These are phyloP conservation scores for Thelonectria discophora DNA, from an alignment of 2,329 filamentous ascomycete genomes.

Conservation along the genomic window DNA sequence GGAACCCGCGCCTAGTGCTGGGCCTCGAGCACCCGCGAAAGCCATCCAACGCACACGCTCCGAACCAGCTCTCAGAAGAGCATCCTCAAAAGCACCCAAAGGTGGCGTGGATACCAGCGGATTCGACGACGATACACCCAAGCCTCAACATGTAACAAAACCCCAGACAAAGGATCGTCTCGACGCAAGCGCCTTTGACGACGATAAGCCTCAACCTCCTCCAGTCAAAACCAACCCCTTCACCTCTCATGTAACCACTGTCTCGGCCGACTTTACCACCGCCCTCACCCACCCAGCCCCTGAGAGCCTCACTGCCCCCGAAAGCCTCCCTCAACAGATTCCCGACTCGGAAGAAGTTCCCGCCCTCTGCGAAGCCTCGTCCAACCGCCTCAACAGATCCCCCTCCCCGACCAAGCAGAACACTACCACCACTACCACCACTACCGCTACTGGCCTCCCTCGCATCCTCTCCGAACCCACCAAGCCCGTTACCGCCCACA, in stretches of 20 bases:
- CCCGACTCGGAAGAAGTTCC: slow-evolving; percentile 35
- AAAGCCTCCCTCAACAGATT: slow-evolving; percentile 37
- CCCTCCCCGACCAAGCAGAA: slow-evolving; percentile 45
- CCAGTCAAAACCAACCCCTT: background rate
- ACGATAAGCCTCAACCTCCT: slow-evolving; percentile 33
- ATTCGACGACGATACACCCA: slow-evolving; percentile 48
- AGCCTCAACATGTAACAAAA: background rate
- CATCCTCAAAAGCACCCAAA: slow-evolving; percentile 23
- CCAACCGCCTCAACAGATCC: slow-evolving; percentile 54
- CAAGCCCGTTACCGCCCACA: slow-evolving; percentile 5
- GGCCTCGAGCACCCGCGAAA: slow-evolving; percentile 21
- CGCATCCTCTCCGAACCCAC: slow-evolving; percentile 53
- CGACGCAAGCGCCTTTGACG: slow-evolving; percentile 48
- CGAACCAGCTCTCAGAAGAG: slow-evolving; percentile 25
- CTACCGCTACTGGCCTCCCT: slow-evolving; percentile 12
- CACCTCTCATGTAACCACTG: slow-evolving; percentile 36
- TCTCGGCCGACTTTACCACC: slow-evolving; percentile 53
- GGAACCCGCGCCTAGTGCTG: slow-evolving; percentile 15
- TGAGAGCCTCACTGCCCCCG: slow-evolving; percentile 28
- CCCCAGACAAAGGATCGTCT: slow-evolving; percentile 11
- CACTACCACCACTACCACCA: no score
- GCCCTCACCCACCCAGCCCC: slow-evolving; percentile 49
- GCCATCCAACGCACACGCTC: slow-evolving; percentile 35
- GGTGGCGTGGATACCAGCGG: slow-evolving; percentile 44
- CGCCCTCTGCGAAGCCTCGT: slow-evolving; percentile 54